These are phyloP conservation scores for Capsicum baccatum DNA, from an alignment of 257 asterid species.

Conservation along the genomic window DNA sequence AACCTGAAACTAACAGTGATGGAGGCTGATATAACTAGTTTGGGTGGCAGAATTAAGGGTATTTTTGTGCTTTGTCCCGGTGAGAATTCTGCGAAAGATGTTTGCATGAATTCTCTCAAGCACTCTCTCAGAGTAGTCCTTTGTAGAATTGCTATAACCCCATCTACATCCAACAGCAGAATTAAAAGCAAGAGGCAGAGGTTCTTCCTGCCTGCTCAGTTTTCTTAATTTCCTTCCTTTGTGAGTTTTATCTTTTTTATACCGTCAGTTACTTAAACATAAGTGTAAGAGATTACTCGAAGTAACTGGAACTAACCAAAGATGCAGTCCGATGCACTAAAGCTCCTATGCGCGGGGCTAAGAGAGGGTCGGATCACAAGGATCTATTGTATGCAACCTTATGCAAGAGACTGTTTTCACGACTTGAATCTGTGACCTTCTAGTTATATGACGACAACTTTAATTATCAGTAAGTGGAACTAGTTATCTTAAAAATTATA, in stretches of 20 bases:
- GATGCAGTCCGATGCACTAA: too few relatives aligned
- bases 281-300: too few relatives aligned
- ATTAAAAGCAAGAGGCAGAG: constrained; percentile 82
- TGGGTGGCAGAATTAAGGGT: constrained; percentile 73
- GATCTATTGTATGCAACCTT: too few relatives aligned
- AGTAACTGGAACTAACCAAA: too few relatives aligned
- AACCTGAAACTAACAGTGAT: constrained; percentile 48
- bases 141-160: constrained; percentile 57
- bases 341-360: too few relatives aligned
- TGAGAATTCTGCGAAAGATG: constrained; percentile 21
- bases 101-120: constrained; percentile 41
- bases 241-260: background rate
- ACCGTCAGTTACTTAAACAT: too few relatives aligned
- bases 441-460: too few relatives aligned
- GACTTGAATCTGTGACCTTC: too few relatives aligned
- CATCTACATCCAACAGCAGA: constrained; percentile 46
- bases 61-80: constrained; percentile 48
- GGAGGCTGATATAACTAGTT: constrained; percentile 60
- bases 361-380: too few relatives aligned
- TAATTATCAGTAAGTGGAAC: too few relatives aligned
- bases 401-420: too few relatives aligned
- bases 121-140: constrained; percentile 56
- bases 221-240: background rate
- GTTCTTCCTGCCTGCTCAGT: constrained; percentile 61
- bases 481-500: too few relatives aligned